Conservation (phyloP, 352 stramenopile species). For the Phytopythium ostracodes region DNA sequence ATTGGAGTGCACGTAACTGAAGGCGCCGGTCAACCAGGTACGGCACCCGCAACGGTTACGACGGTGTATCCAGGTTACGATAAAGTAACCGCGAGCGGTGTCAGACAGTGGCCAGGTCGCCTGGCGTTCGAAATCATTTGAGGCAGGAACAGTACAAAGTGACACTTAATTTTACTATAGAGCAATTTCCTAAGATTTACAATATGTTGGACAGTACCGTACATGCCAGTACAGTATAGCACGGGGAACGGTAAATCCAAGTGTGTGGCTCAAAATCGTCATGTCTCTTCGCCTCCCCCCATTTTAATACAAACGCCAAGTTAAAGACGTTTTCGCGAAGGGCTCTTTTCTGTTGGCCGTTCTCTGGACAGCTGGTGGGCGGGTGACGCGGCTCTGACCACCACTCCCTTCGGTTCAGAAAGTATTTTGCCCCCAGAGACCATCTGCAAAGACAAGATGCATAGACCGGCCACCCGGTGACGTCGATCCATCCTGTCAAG, state of each 20-base stretch:
- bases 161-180: not conserved
- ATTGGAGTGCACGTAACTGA: no score
- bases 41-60: not conserved
- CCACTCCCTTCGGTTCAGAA: slow-evolving; percentile 6
- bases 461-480: not conserved
- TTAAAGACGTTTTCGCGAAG: not conserved
- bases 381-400: slow-evolving; percentile 1
- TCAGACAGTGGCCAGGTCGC: not conserved
- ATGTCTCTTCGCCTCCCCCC: not conserved
- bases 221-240: no score
- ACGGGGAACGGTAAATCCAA: not conserved
- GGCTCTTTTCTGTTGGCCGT: not conserved
- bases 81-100: not conserved
- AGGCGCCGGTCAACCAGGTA: not conserved
- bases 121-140: not conserved
- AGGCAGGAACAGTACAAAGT: not conserved
- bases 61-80: not conserved
- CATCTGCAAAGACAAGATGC: not conserved
- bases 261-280: slow-evolving; percentile 2
- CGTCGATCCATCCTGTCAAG: slow-evolving; percentile 6
- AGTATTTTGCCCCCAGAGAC: not conserved
- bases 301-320: not conserved
- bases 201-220: no score
- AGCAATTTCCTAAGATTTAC: no score
- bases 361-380: not conserved